Evolutionary conservation across 352 stramenopile genomes (phyloP).

Genomic region (Nothophytophthora sp.): DNA sequence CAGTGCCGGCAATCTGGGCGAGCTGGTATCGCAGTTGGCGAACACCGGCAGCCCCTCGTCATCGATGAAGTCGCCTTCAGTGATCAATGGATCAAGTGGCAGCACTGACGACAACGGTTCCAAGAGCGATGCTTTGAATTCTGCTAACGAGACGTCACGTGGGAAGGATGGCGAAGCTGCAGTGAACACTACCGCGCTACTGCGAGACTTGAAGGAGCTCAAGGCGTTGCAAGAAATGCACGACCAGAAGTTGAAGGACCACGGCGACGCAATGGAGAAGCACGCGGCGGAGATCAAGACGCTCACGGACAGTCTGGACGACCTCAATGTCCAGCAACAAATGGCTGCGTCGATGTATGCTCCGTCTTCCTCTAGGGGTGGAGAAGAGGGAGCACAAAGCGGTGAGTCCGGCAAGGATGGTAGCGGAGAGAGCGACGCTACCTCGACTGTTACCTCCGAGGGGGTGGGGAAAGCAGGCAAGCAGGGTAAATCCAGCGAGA

Average conservation of each 20-base stretch:
- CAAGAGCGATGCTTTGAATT: too few relatives aligned
- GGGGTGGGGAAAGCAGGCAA: slow-evolving; percentile 10
- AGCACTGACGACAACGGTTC: too few relatives aligned
- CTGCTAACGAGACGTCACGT: too few relatives aligned
- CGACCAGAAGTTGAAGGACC: slow-evolving; percentile 41
- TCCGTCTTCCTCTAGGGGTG: slow-evolving; percentile 1
- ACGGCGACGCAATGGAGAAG: slow-evolving; percentile 43
- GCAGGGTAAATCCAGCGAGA: slow-evolving; percentile 7
- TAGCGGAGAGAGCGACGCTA: slow-evolving; percentile 1
- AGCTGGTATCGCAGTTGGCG: slow-evolving; percentile 12
- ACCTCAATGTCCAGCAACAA: slow-evolving; percentile 57
- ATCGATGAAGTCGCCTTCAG: too few relatives aligned
- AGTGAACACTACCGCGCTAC: slow-evolving; percentile 23
- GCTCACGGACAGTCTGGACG: slow-evolving; percentile 47
- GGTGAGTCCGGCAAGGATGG: neutral
- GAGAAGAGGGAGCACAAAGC: neutral
- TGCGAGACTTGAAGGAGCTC: slow-evolving; percentile 53
- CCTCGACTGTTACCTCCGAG: slow-evolving; percentile 1
- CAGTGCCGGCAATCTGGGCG: slow-evolving; percentile 33
- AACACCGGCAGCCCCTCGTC: neutral
- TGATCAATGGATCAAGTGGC: slow-evolving; percentile 14
- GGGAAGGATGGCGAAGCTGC: slow-evolving; percentile 7
- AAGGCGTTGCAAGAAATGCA: slow-evolving; percentile 41
- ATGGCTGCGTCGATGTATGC: slow-evolving; percentile 32
- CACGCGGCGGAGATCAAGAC: slow-evolving; percentile 52